These are phyloP conservation scores for Colletotrichum tofieldiae DNA, from an alignment of 2,329 filamentous ascomycete genomes.

Conservation along the genomic window DNA sequence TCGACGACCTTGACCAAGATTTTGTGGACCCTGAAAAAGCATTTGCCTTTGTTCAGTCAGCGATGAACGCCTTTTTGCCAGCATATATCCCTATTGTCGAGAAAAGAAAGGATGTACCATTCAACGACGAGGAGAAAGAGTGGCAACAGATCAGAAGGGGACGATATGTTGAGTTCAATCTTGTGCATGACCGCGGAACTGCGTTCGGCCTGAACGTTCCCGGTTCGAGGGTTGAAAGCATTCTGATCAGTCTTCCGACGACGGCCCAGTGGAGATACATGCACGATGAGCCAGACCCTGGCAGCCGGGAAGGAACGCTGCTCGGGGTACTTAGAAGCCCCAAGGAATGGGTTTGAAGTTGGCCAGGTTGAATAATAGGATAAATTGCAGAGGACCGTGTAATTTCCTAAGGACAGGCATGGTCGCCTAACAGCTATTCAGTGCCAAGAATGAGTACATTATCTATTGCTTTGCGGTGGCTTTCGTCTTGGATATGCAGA, in stretches of 20 bases:
- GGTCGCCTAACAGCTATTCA: background rate
- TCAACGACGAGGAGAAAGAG: slow-evolving; percentile 85
- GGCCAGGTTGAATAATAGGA: background rate
- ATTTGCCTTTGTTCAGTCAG: slow-evolving; percentile 89
- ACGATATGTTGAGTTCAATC: slow-evolving; percentile 97
- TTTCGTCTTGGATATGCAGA: background rate
- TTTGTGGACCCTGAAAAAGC: slow-evolving; percentile 89
- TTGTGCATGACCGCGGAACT: slow-evolving; percentile 95
- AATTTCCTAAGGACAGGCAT: background rate
- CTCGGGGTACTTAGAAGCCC: slow-evolving; percentile 78
- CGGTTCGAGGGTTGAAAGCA: slow-evolving; percentile 92
- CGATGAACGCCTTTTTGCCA: slow-evolving; percentile 88
- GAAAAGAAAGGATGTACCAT: slow-evolving; percentile 91
- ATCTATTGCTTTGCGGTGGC: background rate
- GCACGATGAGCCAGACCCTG: slow-evolving; percentile 82
- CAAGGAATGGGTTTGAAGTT: slow-evolving; percentile 72
- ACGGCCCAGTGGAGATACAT: slow-evolving; percentile 97
- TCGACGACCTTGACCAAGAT: slow-evolving; percentile 92
- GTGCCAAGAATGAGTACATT: background rate
- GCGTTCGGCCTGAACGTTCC: slow-evolving; percentile 95
- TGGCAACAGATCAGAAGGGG: slow-evolving; percentile 97
- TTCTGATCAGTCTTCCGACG: slow-evolving; percentile 94
- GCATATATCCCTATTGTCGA: slow-evolving; percentile 94
- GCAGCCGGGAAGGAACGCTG: slow-evolving; percentile 74
- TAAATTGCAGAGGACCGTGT: background rate